A percentile compares a stretch with the other conserved stretches of the same genome.
These are phyloP conservation scores for Lactifluus subvellereus DNA, from an alignment of 768 basidiomycete genomes.

Conservation along the genomic window DNA sequence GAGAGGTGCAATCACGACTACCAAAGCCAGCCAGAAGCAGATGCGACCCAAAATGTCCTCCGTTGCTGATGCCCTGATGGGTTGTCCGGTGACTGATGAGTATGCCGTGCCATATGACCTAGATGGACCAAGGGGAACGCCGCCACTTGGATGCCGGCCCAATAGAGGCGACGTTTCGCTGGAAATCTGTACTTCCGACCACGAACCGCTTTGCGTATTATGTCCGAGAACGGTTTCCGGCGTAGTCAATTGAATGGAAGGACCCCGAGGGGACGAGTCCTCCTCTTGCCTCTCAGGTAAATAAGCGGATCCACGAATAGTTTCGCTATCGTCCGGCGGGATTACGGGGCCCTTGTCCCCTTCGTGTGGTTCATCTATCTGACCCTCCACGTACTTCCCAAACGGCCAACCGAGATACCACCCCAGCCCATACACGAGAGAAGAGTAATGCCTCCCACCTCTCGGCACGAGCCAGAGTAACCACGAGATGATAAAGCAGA, in stretches of 20 bases:
- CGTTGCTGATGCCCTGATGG: conserved; percentile 23
- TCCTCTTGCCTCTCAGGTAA: conserved; percentile 6
- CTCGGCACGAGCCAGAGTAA: conserved; percentile 68
- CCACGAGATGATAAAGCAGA: conserved; percentile 61
- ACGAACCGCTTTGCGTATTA: conserved; percentile 45
- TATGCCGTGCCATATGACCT: conserved; percentile 69
- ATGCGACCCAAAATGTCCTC: conserved; percentile 59
- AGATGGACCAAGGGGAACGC: conserved; percentile 36
- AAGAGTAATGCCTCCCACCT: conserved; percentile 79
- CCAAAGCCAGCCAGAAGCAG: conserved; percentile 78
- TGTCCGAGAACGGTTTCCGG: conserved; percentile 37
- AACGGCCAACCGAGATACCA: conserved; percentile 99
- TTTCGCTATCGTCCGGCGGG: conserved; percentile 36
- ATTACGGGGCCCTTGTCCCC: conserved; percentile 38
- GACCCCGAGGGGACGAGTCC: not conserved
- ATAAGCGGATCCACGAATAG: conserved; percentile 31
- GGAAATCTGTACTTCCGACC: conserved; percentile 34
- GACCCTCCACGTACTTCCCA: conserved; percentile 95
- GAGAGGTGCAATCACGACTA: conserved; percentile 77
- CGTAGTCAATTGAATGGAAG: conserved; percentile 20
- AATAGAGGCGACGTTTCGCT: conserved; percentile 45
- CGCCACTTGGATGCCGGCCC: conserved; percentile 36
- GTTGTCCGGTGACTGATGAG: conserved; percentile 29
- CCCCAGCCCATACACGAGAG: conserved; percentile 84
- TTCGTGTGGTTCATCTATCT: conserved; percentile 33